Evolutionary conservation across 495 filamentous ascomycete species (phyloP).

Genomic region (Aspergillus coremiiformis): DNA sequence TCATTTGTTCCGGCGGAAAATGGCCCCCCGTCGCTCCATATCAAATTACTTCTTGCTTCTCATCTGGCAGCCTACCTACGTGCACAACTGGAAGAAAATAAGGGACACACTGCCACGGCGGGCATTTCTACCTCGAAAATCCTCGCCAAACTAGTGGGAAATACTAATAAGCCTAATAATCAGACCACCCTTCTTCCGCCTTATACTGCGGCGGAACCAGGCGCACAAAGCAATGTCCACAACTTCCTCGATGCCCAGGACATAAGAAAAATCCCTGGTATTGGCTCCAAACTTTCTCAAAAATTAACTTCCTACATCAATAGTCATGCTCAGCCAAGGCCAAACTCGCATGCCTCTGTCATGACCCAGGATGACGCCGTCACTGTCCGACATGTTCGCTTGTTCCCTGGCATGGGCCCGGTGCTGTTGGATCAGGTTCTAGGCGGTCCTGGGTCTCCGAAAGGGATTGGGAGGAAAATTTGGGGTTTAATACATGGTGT

Average conservation of each 20-base stretch:
- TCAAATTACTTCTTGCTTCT: conserved; percentile 58
- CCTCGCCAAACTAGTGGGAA: conserved; percentile 77
- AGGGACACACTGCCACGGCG: conserved; percentile 79
- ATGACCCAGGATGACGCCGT: conserved; percentile 46
- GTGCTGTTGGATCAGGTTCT: conserved; percentile 56
- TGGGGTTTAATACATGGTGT: conserved; percentile 73
- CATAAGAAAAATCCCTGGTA: conserved; percentile 77
- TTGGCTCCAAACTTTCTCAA: conserved; percentile 71
- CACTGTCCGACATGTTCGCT: conserved; percentile 59
- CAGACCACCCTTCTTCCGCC: conserved; percentile 77
- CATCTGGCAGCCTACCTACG: conserved; percentile 71
- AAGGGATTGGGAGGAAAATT: conserved; percentile 61
- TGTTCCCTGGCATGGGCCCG: conserved; percentile 51
- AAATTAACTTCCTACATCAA: conserved; percentile 55
- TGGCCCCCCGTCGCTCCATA: conserved; percentile 26
- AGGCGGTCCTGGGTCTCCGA: conserved; percentile 57
- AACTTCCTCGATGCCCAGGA: conserved; percentile 68
- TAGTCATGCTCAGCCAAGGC: not conserved
- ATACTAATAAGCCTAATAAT: conserved; percentile 72
- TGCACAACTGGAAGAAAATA: conserved; percentile 61
- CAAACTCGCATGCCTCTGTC: conserved; percentile 28
- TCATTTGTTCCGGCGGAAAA: not conserved
- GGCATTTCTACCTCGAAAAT: conserved; percentile 82
- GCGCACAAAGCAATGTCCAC: conserved; percentile 43
- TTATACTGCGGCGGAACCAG: conserved; percentile 26